Evolutionary conservation across 176 grass and related monocot species (phyloP).

Genomic region (Thinopyrum elongatum): DNA sequence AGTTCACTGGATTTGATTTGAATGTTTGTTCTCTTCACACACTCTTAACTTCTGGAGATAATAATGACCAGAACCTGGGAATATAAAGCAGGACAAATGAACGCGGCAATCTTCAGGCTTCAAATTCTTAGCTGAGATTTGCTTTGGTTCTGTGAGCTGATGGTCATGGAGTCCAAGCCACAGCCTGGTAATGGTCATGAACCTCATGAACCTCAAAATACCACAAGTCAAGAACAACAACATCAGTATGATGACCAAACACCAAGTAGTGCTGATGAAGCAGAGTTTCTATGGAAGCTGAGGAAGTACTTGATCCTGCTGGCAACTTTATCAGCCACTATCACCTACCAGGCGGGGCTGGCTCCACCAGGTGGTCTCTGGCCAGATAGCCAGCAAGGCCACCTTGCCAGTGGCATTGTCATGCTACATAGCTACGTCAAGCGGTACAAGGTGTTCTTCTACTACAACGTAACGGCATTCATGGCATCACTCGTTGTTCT

Average conservation of each 20-base stretch:
- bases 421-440: conserved; percentile 23
- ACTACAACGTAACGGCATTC: conserved; percentile 41
- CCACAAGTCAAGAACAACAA: background rate
- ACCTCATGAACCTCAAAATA: background rate
- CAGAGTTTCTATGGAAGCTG: conserved; percentile 42
- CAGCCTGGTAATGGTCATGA: background rate
- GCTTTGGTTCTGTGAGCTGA: background rate
- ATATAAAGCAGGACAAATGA: background rate
- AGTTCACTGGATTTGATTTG: background rate
- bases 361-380: conserved; percentile 53
- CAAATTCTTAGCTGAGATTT: background rate
- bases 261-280: background rate
- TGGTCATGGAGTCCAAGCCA: conserved; percentile 20
- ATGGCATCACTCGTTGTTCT: conserved; percentile 44
- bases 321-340: conserved; percentile 38
- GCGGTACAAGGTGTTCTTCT: conserved; percentile 45
- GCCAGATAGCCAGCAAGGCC: conserved; percentile 39
- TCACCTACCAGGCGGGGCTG: conserved; percentile 48
- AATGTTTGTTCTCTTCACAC: background rate
- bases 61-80: background rate
- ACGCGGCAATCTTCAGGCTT: background rate
- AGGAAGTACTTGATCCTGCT: conserved; percentile 52
- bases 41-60: background rate
- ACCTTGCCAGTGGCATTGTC: conserved; percentile 34
- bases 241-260: background rate